A percentile compares a stretch with the other conserved stretches of the same genome.
These are phyloP conservation scores for Corylus americana DNA, from an alignment of 306 rosid genomes.

Conservation along the genomic window DNA sequence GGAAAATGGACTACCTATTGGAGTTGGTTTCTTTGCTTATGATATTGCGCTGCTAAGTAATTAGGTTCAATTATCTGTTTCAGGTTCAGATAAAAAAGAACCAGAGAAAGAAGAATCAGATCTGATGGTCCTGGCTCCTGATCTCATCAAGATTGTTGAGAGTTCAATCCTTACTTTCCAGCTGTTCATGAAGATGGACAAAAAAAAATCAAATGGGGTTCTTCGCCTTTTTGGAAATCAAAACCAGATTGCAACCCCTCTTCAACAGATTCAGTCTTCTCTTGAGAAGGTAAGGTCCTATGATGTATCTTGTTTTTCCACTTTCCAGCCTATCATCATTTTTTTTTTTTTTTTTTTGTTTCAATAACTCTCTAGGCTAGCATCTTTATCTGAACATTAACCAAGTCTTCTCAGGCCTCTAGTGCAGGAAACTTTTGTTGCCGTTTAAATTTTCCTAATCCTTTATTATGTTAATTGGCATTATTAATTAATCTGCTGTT, in stretches of 20 bases:
- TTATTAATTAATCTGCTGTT: not conserved
- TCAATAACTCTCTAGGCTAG: not conserved
- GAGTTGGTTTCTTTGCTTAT: conserved; percentile 5
- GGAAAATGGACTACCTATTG: not conserved
- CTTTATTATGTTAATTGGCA: not conserved
- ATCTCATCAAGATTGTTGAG: conserved; percentile 69
- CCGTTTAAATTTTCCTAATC: not conserved
- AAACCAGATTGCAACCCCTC: conserved; percentile 66
- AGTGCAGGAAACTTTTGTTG: not conserved
- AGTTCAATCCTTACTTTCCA: conserved; percentile 76
- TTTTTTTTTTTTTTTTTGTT: too few species aligned
- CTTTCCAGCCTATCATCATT: conserved; percentile 1
- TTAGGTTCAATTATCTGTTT: conserved; percentile 28
- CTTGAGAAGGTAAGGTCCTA: conserved; percentile 71
- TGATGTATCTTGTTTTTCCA: conserved; percentile 16
- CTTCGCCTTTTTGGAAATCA: conserved; percentile 64
- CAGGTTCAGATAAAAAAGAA: conserved; percentile 66
- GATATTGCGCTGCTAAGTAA: conserved; percentile 11
- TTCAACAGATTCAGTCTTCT: conserved; percentile 70
- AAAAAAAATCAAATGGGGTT: conserved; percentile 56
- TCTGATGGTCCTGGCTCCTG: conserved; percentile 63
- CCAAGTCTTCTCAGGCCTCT: not conserved
- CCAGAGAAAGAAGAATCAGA: conserved; percentile 57
- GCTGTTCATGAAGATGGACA: conserved; percentile 78
- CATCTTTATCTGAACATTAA: not conserved